Evolutionary conservation across 352 stramenopile species (phyloP), one percentile per base, ranked within the genome.

Genomic region (Globisporangium middletonii): DNA sequence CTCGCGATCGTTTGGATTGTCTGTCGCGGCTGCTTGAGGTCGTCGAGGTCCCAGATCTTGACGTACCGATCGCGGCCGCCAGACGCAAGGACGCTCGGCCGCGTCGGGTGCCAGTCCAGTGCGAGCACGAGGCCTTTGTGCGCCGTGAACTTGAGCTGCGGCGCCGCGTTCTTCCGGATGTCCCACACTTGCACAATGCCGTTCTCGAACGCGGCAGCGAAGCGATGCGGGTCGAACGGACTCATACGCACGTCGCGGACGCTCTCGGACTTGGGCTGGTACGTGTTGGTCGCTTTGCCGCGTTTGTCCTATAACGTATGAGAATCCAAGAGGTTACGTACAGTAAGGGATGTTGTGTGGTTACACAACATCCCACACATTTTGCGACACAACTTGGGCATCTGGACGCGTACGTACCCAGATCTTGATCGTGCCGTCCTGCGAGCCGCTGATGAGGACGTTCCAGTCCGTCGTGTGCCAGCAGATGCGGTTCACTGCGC

Each of bases 111-210:
- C 83, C 86, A 95, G 53, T 95, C 86, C 23, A 95, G 74, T 27
- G 78, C 77, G 30, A 95, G 60, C 18, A 95, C 83, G 28, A 94
- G 75, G 0, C 84, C 83, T 57, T 95, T 92, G 62, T 95, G 86
- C 3, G 83, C 86, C 23, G 86, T 90, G 53, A 95, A 94, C 64
- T 91, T 92, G 47, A 91, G 55, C 60, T 92, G 79, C 11, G 83
- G 83, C 52, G 94, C 82, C 9, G 69, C 61, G 51, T 89, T 89
- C 67, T 92, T 90, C 47, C 83, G 82, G 42, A 92, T 81, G 68
- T 95, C 85, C 85, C 85, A 95, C 49, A 95, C 83, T 57, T 95
- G 83, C 7, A 94, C 77, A 38, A 88, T 91, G 8, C 86, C 86
- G 38, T 92, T 95, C 50, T 95, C 86, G 60, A 95, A 95, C 0